Percentiles rank a stretch among this genome's conserved stretches.
These are phyloP conservation scores for Mucor racemosus DNA, from an alignment of 371 early-diverging fungal genomes.

Conservation along the genomic window DNA sequence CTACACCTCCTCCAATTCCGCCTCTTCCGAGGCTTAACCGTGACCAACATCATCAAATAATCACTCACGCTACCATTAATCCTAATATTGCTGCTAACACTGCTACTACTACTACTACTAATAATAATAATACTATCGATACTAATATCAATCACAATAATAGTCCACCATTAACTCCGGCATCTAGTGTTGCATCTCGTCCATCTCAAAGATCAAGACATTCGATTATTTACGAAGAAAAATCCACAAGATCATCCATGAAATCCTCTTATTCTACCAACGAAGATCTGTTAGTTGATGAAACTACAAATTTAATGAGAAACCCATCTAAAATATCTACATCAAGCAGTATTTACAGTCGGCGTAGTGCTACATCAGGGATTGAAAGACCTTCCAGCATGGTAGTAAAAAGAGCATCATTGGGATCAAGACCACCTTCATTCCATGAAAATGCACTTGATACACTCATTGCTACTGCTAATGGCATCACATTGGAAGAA, in stretches of 20 bases:
- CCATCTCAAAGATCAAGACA: constrained; percentile 23
- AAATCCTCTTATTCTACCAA: constrained; percentile 8
- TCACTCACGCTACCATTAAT: neutral
- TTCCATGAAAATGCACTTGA: constrained; percentile 21
- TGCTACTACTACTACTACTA: no score
- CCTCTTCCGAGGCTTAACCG: constrained; percentile 13
- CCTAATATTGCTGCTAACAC: neutral
- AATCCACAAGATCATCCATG: neutral
- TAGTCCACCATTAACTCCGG: constrained; percentile 29
- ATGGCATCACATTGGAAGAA: constrained; percentile 8
- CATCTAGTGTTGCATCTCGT: constrained; percentile 26
- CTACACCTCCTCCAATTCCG: constrained; percentile 18
- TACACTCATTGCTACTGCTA: constrained; percentile 5
- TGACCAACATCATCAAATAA: neutral
- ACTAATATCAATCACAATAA: neutral
- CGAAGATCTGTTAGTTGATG: constrained; percentile 16
- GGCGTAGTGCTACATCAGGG: constrained; percentile 1
- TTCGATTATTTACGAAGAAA: constrained; percentile 20
- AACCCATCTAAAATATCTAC: constrained; percentile 8
- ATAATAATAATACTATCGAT: no score
- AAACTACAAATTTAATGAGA: constrained; percentile 2
- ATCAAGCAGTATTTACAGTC: constrained; percentile 11
- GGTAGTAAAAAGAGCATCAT: constrained; percentile 27
- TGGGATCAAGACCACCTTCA: constrained; percentile 29
- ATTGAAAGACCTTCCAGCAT: constrained; percentile 34